Evolutionary conservation across 2,329 filamentous ascomycete genomes (phyloP), one percentile per base, ranked within the genome.

Genomic region (Cercospora janseana): DNA sequence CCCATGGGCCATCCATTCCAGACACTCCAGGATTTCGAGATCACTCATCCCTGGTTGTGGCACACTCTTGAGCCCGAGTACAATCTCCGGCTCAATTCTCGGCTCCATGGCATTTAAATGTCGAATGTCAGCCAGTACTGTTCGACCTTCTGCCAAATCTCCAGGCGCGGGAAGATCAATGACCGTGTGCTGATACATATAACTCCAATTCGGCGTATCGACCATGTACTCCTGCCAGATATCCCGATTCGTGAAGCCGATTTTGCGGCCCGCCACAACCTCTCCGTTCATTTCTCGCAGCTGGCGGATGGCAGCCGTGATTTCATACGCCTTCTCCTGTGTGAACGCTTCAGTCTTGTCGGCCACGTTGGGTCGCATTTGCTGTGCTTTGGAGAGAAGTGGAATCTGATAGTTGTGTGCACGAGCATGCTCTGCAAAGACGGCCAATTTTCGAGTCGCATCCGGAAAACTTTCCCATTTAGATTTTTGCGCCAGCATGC

Each of bases 221-320:
- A 59, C 43, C 16, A 53, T 54, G 31, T 60, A 58, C 20, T 60
- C 48, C n/a, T 46, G 51, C 57, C 55, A 56, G 12, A 58, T 49
- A 4, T 47, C 47, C 31, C 45, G 44, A 29, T 60, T 60, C 16
- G 55, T 54, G 32, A 60, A 60, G 18, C 57, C 57, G 16, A 60
- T 51, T 16, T 58, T 60, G 4, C 57, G 48, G 8, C 57, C 57
- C 8, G 53, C 53, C 3, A 55, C 51, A 12, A 56, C 29, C 32
- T 60, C 57, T 12, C 57, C 57, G 31, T 60, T 60, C 55, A 58
- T 60, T 28, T 60, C 55, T 5, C 57, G 53, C n/a, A 60, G 47
- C 31, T 58, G 54, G 31, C 51, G 51, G 27, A 60, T 58, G 5
- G 57, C 57, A 15, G 55, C 55, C 13, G 57, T 52, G 18, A 60